Evolutionary conservation across 176 grass and related monocot genomes (phyloP), one percentile per base, ranked within the genome.

Genomic region (Avena sativa): DNA sequence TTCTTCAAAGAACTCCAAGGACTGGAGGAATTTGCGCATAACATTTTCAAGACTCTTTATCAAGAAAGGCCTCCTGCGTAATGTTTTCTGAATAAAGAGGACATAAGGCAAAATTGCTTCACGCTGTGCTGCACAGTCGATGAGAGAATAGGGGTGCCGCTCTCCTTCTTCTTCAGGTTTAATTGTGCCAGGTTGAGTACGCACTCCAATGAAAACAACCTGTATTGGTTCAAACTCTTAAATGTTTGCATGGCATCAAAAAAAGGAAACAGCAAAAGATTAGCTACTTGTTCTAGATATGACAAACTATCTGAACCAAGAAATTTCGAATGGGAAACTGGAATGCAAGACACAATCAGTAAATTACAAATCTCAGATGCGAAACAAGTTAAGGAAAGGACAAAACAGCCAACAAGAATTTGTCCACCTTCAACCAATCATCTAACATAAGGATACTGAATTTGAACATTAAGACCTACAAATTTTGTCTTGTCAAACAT

Each of bases 21-120:
- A 98, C 76, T 98, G 96, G 43, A 98, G 93, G 76, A 98, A 98
- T 67, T 92, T 93, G 44, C 90, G 86, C 89, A 88, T 98, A 83
- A 98, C 96, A 98, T 98, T 98, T 92, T 98, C 96, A 81, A 98
- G 96, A 80, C 88, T 98, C 86, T 98, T 98, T 81, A 98, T 98
- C 61, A 98, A 89, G 75, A 98, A 98, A 70, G 96, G 96, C 78
- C 81, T 93, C 80, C 93, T 92, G 47, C 93, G 89, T 60, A 98
- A 78, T 62, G 89, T 98, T 86, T 98, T 98, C 88, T 98, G 96
- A 80, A 98, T 95, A 87, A 92, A 95, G 36, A 95, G 90, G 34
- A 98, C 96, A 30, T 26, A 95, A 23, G 96, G 96, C 68, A 98
- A 90, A 86, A 98, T 91, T 47, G 96, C 53, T 92, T 98, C 93